These are phyloP conservation scores for Gnomoniopsis smithogilvyi DNA, from an alignment of 2,329 filamentous ascomycete genomes.

Conservation along the genomic window DNA sequence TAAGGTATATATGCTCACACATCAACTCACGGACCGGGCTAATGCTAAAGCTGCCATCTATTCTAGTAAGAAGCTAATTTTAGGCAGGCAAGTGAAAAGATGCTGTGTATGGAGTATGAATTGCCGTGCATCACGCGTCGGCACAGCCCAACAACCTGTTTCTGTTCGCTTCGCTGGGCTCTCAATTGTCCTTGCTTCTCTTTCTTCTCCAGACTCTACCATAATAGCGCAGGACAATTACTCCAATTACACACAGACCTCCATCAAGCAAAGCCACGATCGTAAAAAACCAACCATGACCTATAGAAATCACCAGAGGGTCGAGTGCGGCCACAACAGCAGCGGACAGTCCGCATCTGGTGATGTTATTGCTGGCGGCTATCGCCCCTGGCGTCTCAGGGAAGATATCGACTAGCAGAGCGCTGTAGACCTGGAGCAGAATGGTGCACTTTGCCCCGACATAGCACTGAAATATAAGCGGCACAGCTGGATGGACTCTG, in stretches of 20 bases:
- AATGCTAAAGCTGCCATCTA: too few relatives aligned
- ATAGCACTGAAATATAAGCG: slow-evolving; percentile 49
- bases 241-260: slow-evolving; percentile 21
- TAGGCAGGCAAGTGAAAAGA: too few relatives aligned
- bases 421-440: slow-evolving; percentile 55
- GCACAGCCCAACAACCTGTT: too few relatives aligned
- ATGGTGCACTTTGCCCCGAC: slow-evolving; percentile 53
- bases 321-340: slow-evolving; percentile 53
- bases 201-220: background rate
- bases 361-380: slow-evolving; percentile 58
- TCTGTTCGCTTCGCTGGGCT: too few relatives aligned
- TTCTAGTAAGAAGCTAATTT: too few relatives aligned
- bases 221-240: background rate
- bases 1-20: too few relatives aligned
- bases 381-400: slow-evolving; percentile 52
- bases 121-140: too few relatives aligned
- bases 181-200: background rate
- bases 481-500: slow-evolving; percentile 45
- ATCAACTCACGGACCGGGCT: too few relatives aligned
- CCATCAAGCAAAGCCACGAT: slow-evolving; percentile 48
- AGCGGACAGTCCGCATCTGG: slow-evolving; percentile 54
- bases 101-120: too few relatives aligned
- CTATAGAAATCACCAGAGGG: slow-evolving; percentile 50
- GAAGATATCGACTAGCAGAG: slow-evolving; percentile 57
- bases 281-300: slow-evolving; percentile 55